Evolutionary conservation across 768 basidiomycete species (phyloP).

Genomic region (Termitomyces heimii): DNA sequence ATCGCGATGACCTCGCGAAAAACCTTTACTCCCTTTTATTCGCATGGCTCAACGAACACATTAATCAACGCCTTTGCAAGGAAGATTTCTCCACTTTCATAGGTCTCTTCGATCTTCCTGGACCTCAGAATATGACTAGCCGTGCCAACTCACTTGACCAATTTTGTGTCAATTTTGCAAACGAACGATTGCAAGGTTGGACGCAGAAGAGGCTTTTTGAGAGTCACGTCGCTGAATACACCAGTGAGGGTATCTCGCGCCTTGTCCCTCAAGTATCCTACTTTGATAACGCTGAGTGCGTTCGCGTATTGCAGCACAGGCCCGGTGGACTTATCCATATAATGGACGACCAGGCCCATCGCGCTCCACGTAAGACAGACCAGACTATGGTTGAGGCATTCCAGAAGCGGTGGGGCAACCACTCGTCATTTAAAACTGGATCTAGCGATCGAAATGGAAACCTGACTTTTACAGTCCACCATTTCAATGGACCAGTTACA

Average conservation of each 20-base stretch:
- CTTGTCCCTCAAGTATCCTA: conserved; percentile 68
- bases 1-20: conserved; percentile 91
- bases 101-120: conserved; percentile 91
- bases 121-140: conserved; percentile 84
- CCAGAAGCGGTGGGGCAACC: conserved; percentile 90
- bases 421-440: conserved; percentile 85
- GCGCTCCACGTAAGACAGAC: conserved; percentile 86
- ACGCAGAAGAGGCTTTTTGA: conserved; percentile 79
- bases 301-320: conserved; percentile 77
- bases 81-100: conserved; percentile 93
- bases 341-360: conserved; percentile 93
- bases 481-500: conserved; percentile 86
- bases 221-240: conserved; percentile 76
- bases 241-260: conserved; percentile 69
- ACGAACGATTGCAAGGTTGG: conserved; percentile 86
- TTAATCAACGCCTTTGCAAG: conserved; percentile 91
- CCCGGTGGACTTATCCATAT: conserved; percentile 94
- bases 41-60: conserved; percentile 92
- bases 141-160: conserved; percentile 93
- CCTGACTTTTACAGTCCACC: conserved; percentile 86
- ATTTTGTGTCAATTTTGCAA: conserved; percentile 94
- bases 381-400: conserved; percentile 94
- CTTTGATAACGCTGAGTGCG: conserved; percentile 88
- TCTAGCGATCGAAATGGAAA: conserved; percentile 69
- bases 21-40: conserved; percentile 92